These are phyloP conservation scores for Dioscorea zingiberensis DNA, from an alignment of 106 monocot genomes.

Conservation along the genomic window DNA sequence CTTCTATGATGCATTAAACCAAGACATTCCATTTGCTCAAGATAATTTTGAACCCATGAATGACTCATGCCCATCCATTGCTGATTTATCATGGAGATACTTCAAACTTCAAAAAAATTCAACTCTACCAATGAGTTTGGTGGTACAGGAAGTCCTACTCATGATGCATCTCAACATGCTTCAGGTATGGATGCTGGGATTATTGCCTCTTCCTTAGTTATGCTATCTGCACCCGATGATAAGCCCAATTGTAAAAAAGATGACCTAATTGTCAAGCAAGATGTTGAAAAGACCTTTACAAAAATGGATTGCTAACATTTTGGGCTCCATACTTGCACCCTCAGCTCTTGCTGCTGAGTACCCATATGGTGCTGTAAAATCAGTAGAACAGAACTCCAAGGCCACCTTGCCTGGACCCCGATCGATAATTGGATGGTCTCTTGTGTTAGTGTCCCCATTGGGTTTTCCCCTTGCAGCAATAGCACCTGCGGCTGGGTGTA, in stretches of 20 bases:
- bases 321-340: slow-evolving; percentile 65
- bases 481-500: no score
- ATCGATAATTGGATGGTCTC: no score
- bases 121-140: slow-evolving; percentile 19
- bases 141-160: not conserved
- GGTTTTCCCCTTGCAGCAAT: no score
- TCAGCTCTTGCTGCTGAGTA: slow-evolving; percentile 53
- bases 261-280: slow-evolving; percentile 21
- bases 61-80: slow-evolving; percentile 5
- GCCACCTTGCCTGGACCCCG: slow-evolving; percentile 26
- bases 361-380: slow-evolving; percentile 21
- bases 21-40: slow-evolving; percentile 1
- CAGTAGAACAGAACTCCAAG: slow-evolving; percentile 9
- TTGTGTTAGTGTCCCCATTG: no score
- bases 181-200: slow-evolving; percentile 1
- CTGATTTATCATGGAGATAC: slow-evolving; percentile 8
- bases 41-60: slow-evolving; percentile 16
- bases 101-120: not conserved
- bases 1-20: slow-evolving; percentile 25
- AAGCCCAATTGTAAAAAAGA: slow-evolving; percentile 5
- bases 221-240: slow-evolving; percentile 4
- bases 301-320: slow-evolving; percentile 48
- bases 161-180: slow-evolving; percentile 1
- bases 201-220: slow-evolving; percentile 15
- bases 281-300: slow-evolving; percentile 15